A percentile compares a stretch with the other conserved stretches of the same genome.
Evolutionary conservation across 768 basidiomycete genomes (phyloP).

Genomic region (Tulasnella sp.): DNA sequence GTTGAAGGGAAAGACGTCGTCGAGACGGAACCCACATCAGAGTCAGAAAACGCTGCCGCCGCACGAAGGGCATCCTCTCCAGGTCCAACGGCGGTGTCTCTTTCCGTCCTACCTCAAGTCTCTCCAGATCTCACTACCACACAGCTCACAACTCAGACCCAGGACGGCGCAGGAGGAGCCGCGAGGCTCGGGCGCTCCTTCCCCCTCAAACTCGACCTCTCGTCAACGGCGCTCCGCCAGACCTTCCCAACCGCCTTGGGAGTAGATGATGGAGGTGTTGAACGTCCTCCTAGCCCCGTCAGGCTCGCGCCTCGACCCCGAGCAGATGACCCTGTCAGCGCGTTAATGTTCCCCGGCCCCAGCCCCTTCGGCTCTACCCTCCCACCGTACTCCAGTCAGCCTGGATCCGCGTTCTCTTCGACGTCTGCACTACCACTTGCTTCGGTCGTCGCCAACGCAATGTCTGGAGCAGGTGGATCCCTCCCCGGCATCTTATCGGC

Average conservation of each 20-base stretch:
- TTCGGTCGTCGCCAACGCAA: not conserved
- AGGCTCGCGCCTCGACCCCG: conserved; percentile 61
- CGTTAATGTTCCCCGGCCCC: not conserved
- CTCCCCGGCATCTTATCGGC: conserved; percentile 4
- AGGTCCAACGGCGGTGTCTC: conserved; percentile 62
- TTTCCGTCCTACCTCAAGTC: conserved; percentile 68
- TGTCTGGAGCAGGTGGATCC: not conserved
- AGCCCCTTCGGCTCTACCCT: not conserved
- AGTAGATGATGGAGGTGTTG: not conserved
- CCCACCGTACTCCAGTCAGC: not conserved
- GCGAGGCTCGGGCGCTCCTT: conserved; percentile 24
- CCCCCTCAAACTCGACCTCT: conserved; percentile 71
- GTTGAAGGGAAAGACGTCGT: conserved; percentile 1
- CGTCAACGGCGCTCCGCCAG: conserved; percentile 48
- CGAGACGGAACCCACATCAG: conserved; percentile 7
- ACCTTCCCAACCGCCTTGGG: not conserved
- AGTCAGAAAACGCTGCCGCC: conserved; percentile 19
- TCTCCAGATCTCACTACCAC: conserved; percentile 19
- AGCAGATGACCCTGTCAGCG: conserved; percentile 24
- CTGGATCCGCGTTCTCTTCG: not conserved
- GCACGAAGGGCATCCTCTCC: conserved; percentile 26
- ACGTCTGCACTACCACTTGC: not conserved
- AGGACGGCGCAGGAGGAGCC: not conserved
- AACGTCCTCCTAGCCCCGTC: conserved; percentile 42
- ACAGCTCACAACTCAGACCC: not conserved